Percentiles rank a stretch among this genome's conserved stretches.
Conservation (phyloP, 768 basidiomycete species). For the Russula compacta region DNA sequence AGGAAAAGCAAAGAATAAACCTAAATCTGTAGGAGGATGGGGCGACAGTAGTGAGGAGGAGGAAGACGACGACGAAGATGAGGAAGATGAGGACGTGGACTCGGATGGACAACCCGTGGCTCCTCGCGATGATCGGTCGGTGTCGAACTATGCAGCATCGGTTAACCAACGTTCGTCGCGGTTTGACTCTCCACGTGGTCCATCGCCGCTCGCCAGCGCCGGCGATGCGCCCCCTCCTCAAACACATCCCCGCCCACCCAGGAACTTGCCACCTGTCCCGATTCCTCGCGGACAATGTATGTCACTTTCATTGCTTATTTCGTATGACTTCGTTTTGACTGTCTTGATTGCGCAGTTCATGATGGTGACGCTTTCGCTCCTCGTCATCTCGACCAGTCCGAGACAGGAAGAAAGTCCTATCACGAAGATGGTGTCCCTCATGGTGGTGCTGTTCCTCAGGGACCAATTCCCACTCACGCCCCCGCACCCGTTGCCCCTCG, state of each 20-base stretch:
- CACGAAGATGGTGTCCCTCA: slow-evolving; percentile 38
- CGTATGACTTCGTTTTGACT: background rate
- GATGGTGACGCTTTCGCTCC: slow-evolving; percentile 31
- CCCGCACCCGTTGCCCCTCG: slow-evolving; percentile 43
- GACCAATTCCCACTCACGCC: slow-evolving; percentile 15
- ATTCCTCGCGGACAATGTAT: slow-evolving; percentile 9
- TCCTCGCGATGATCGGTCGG: slow-evolving; percentile 18
- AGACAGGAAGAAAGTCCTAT: slow-evolving; percentile 43
- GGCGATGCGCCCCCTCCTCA: slow-evolving; percentile 3
- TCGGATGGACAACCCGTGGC: slow-evolving; percentile 41
- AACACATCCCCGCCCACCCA: slow-evolving; percentile 15
- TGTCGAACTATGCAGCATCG: slow-evolving; percentile 14
- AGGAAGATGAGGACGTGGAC: slow-evolving; percentile 56
- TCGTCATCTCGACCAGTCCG: slow-evolving; percentile 50
- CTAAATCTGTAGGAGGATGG: slow-evolving; percentile 37
- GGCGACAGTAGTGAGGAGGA: slow-evolving; percentile 75
- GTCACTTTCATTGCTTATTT: background rate
- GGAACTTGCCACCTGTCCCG: slow-evolving; percentile 22
- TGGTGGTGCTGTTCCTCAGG: background rate
- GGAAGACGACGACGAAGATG: slow-evolving; percentile 61
- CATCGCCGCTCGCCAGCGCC: slow-evolving; percentile 11
- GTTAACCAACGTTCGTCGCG: slow-evolving; percentile 14
- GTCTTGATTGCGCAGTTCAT: slow-evolving; percentile 26
- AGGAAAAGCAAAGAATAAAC: slow-evolving; percentile 34
- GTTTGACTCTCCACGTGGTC: slow-evolving; percentile 9